These are phyloP conservation scores for Hanseniaspora taiwanica DNA, from an alignment of 805 yeast genomes.

Conservation along the genomic window DNA sequence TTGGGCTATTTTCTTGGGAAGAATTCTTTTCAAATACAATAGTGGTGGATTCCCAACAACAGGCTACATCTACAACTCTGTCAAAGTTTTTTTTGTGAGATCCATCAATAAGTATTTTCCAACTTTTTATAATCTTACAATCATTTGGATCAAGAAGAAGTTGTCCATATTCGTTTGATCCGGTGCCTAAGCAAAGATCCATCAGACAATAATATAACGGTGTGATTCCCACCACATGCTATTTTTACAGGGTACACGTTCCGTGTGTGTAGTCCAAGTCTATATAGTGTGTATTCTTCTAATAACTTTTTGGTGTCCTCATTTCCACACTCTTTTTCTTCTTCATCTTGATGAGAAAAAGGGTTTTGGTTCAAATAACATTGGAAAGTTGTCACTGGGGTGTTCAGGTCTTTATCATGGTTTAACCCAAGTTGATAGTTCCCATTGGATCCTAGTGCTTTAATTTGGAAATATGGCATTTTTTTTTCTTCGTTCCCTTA, in stretches of 20 bases:
- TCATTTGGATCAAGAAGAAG: slow-evolving; percentile 26
- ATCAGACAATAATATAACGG: slow-evolving; percentile 39
- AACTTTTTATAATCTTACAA: slow-evolving; percentile 14
- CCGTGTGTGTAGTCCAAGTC: slow-evolving; percentile 5
- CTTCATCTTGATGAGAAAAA: background rate
- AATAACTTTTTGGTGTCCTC: no score
- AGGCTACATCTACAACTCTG: slow-evolving; percentile 35
- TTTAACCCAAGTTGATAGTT: slow-evolving; percentile 49
- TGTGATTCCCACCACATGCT: slow-evolving; percentile 81
- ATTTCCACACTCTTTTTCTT: no score
- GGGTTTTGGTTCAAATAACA: background rate
- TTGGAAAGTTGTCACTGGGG: slow-evolving; percentile 16
- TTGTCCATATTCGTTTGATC: slow-evolving; percentile 47
- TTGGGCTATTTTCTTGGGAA: slow-evolving; percentile 20
- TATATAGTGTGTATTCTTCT: slow-evolving; percentile 3
- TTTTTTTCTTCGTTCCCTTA: background rate
- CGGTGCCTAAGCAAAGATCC: slow-evolving; percentile 45
- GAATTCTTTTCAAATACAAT: slow-evolving; percentile 22
- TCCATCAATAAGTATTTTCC: no score
- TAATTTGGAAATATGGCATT: slow-evolving; percentile 17
- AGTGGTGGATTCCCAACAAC: slow-evolving; percentile 74
- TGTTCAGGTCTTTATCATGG: slow-evolving; percentile 35
- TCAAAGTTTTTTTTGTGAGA: no score
- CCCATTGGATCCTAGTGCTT: slow-evolving; percentile 80
- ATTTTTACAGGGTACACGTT: slow-evolving; percentile 28